phyloP scores from a whole-genome alignment of 495 filamentous ascomycete genomes.

The Aspergillus panamensis region DNA sequence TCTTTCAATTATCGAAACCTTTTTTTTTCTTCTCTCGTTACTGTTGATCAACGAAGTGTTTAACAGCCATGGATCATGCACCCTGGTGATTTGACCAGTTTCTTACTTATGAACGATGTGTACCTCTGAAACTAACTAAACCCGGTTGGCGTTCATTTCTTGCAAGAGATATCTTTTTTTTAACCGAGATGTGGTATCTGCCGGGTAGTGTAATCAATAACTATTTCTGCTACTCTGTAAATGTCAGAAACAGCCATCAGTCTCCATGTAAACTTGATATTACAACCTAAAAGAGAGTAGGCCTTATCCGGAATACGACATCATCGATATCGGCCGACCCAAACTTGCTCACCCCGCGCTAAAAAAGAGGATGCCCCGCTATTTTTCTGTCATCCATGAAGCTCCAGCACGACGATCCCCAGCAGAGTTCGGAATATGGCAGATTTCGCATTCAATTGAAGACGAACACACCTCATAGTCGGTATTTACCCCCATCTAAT shows the following conservation, averaged over 20 bases:
- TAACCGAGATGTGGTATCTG: background rate
- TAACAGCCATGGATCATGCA: background rate
- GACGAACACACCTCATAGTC: background rate
- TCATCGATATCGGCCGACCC: constrained; percentile 4
- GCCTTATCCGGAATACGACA: background rate
- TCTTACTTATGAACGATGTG: background rate
- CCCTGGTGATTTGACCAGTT: constrained; percentile 2
- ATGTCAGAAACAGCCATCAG: no score
- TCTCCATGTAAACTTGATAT: no score
- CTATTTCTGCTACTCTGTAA: background rate
- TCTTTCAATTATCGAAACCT: background rate
- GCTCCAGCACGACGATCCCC: no score
- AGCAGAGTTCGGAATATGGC: background rate
- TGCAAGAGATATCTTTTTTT: background rate
- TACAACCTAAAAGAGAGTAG: no score
- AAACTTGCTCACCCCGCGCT: constrained; percentile 11
- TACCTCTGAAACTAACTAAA: constrained; percentile 1
- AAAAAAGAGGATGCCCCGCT: constrained; percentile 5
- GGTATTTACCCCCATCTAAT: background rate
- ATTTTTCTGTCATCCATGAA: background rate
- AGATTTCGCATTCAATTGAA: background rate
- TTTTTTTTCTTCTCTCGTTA: background rate
- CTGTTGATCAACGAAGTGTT: background rate
- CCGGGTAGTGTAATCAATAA: background rate
- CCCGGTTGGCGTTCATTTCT: background rate